Percentiles rank a stretch among this genome's conserved stretches.
These are phyloP conservation scores for Colletotrichum simmondsii DNA, from an alignment of 2,329 filamentous ascomycete genomes.

Conservation along the genomic window DNA sequence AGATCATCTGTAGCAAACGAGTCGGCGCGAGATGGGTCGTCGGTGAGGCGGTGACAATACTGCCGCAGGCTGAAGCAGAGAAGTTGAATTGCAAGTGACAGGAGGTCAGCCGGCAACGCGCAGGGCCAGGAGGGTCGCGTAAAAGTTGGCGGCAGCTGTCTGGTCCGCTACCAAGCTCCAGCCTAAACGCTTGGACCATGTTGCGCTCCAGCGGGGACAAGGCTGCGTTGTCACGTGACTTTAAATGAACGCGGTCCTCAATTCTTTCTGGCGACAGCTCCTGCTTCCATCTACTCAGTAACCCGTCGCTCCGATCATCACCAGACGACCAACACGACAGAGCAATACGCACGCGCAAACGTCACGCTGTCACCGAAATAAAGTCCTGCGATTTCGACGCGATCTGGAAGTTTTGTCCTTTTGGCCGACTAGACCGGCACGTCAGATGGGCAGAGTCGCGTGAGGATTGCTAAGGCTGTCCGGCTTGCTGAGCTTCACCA, in stretches of 20 bases:
- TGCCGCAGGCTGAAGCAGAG: neutral
- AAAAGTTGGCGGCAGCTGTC: constrained; percentile 24
- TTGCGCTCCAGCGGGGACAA: neutral
- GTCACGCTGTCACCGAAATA: neutral
- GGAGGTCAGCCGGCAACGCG: constrained; percentile 25
- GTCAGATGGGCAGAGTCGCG: constrained; percentile 58
- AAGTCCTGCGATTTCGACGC: neutral
- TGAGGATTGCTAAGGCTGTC: constrained; percentile 59
- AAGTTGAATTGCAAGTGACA: constrained; percentile 12
- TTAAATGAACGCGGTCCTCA: constrained; percentile 43
- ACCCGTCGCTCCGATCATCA: constrained; percentile 4
- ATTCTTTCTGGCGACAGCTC: constrained; percentile 19
- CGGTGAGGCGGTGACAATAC: neutral
- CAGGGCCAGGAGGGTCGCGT: constrained; percentile 13
- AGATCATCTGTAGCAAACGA: constrained; percentile 17
- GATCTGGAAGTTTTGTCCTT: neutral
- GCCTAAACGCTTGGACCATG: constrained; percentile 22
- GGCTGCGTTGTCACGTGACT: constrained; percentile 50
- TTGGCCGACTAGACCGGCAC: neutral
- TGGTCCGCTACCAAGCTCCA: constrained; percentile 7
- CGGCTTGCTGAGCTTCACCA: constrained; percentile 53
- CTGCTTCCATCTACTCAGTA: constrained; percentile 31
- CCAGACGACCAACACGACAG: constrained; percentile 7
- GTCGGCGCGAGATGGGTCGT: neutral
- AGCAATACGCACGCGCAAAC: neutral